Evolutionary conservation across 805 yeast genomes (phyloP), one percentile per base, ranked within the genome.

Genomic region (Zygosaccharomyces siamensis): DNA sequence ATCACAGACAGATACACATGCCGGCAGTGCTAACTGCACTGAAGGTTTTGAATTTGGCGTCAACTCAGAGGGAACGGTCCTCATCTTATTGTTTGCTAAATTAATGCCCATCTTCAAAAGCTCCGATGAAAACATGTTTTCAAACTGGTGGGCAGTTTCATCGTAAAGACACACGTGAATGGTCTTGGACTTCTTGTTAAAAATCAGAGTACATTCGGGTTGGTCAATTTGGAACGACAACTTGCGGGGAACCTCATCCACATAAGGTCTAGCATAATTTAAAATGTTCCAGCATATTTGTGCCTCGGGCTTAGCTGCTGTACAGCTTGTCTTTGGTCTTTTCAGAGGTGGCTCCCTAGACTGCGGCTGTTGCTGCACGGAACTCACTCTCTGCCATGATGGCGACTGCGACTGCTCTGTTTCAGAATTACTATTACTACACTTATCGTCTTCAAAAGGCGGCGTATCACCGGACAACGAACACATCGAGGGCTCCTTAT

Each of bases 261-360:
- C 63, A 54, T 57, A 75, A 1, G 80, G 81, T 41, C 84, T 68
- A 26, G 70, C 68, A 60, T 76, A 79, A 40, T 60, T 57, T 0
- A 70, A 55, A 8, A 53, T 44, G 27, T 35, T 49, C 60, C 54
- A 59, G 31, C 27, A 43, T 42, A 21, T 35, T 24, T 12, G 37
- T 21, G 33, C 16, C 26, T 50, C 45, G 3, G 55, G 55, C 28
- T 36, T 36, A 4, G 55, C 47, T 21, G 44, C 36, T 6, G 38
- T 26, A 24, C 14, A 14, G 12, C 18, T 32, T 14, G 33, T 21
- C 45, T 52, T 61, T 21, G 35, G 26, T 31, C 46, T 60, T 39
- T 56, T 60, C 7, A 32, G 7, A 8, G 53, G 46, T 3, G 66
- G 61, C 18, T 50, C 45, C 41, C 51, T 32, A 20, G 44, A 18